phyloP scores from a whole-genome alignment of 2,329 filamentous ascomycete genomes.

The Penicillium crustosum region DNA sequence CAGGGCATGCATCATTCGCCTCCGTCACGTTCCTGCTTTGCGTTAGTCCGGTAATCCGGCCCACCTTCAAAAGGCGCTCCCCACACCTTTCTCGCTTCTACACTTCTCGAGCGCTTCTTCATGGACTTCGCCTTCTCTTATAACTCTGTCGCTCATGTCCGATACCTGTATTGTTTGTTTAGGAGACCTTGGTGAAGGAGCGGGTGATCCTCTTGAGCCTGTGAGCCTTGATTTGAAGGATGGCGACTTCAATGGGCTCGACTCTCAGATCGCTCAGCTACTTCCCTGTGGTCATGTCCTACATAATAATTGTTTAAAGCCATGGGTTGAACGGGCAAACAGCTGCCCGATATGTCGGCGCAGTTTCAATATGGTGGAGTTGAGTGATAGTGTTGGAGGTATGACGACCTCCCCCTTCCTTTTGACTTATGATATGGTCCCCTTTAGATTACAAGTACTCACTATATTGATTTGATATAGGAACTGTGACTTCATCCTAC shows the following conservation, averaged over 20 bases:
- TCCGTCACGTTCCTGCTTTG: constrained; percentile 45
- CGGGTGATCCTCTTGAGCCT: constrained; percentile 50
- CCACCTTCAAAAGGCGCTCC: constrained; percentile 46
- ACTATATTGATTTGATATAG: constrained; percentile 38
- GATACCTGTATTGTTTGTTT: constrained; percentile 71
- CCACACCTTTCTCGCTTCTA: constrained; percentile 30
- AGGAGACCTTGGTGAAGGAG: constrained; percentile 64
- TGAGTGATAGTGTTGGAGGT: constrained; percentile 79
- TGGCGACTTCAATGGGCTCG: constrained; percentile 30
- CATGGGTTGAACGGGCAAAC: constrained; percentile 95
- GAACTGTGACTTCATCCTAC: constrained; percentile 59
- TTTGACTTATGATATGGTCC: constrained; percentile 8
- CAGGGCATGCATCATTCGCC: constrained; percentile 20
- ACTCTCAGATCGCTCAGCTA: constrained; percentile 59
- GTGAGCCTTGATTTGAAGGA: constrained; percentile 42
- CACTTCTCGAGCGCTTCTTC: constrained; percentile 26
- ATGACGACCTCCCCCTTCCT: constrained; percentile 43
- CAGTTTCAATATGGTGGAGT: constrained; percentile 84
- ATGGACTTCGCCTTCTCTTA: constrained; percentile 24
- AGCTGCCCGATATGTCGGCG: constrained; percentile 96
- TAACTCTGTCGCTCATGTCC: constrained; percentile 52
- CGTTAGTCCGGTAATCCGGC: constrained; percentile 38
- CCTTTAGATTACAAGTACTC: constrained; percentile 7
- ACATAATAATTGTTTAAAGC: constrained; percentile 87
- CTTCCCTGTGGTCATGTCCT: constrained; percentile 84